These are phyloP conservation scores for Cercospora sojina DNA, from an alignment of 2,329 filamentous ascomycete genomes.

Conservation along the genomic window DNA sequence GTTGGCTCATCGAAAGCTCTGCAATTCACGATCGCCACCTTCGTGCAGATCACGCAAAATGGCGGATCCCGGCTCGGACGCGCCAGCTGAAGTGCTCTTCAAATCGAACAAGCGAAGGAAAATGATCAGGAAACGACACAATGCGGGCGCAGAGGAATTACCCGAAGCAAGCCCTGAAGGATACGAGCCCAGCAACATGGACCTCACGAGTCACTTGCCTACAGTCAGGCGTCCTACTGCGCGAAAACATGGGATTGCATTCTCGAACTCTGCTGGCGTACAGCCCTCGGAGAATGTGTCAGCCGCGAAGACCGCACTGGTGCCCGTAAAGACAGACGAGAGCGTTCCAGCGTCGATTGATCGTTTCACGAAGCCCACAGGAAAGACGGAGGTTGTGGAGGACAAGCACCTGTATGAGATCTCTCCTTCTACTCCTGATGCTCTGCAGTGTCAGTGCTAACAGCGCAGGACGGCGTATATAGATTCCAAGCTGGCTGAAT, in stretches of 20 bases:
- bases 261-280: conserved; percentile 22
- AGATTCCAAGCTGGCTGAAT: conserved; percentile 74
- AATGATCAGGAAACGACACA: conserved; percentile 48
- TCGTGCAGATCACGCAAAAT: background rate
- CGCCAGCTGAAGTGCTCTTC: conserved; percentile 40
- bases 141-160: conserved; percentile 30
- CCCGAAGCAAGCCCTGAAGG: background rate
- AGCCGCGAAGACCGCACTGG: conserved; percentile 14
- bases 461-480: conserved; percentile 77
- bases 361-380: conserved; percentile 72
- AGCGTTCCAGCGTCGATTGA: conserved; percentile 42
- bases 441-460: conserved; percentile 53
- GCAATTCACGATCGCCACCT: background rate
- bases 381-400: conserved; percentile 60
- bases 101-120: conserved; percentile 53
- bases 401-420: conserved; percentile 76
- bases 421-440: conserved; percentile 7
- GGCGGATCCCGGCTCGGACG: background rate
- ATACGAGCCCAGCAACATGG: background rate
- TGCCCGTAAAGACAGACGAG: conserved; percentile 18
- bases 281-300: background rate
- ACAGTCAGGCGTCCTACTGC: conserved; percentile 19
- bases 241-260: conserved; percentile 35
- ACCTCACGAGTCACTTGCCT: background rate
- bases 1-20: background rate